Conservation (phyloP, 1,139 yeast genomes). For the Diutina neorugosa region DNA sequence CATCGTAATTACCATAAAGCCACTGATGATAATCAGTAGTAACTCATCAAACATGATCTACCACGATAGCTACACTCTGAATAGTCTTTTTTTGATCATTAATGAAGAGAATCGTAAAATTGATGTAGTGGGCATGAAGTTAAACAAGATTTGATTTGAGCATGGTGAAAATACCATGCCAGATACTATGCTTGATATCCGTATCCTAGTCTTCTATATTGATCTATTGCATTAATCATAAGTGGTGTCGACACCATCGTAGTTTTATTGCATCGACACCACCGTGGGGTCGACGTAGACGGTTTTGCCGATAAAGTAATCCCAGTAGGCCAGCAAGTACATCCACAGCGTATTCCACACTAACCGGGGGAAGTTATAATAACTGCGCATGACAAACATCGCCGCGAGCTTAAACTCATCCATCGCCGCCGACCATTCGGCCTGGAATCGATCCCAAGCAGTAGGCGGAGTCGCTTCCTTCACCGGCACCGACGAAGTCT, state of each 20-base stretch:
- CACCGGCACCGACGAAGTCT: conserved; percentile 6
- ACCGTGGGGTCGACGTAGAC: conserved; percentile 7
- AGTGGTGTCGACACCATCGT: not conserved
- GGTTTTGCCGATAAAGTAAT: conserved; percentile 48
- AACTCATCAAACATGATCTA: too few species aligned
- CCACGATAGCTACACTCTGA: too few species aligned
- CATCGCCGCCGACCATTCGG: conserved; percentile 42
- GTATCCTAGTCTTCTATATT: too few species aligned
- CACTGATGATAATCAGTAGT: too few species aligned
- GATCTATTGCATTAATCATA: too few species aligned
- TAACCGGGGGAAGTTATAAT: conserved; percentile 56
- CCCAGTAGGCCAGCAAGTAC: conserved; percentile 54
- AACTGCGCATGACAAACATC: conserved; percentile 53
- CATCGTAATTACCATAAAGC: too few species aligned
- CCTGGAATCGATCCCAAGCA: conserved; percentile 14
- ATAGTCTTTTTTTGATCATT: too few species aligned
- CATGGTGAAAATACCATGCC: too few species aligned
- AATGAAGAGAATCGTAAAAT: too few species aligned
- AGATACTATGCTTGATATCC: too few species aligned
- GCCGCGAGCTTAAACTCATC: conserved; percentile 51
- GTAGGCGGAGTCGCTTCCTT: not conserved
- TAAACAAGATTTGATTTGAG: too few species aligned
- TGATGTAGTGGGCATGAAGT: too few species aligned
- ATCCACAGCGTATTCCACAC: conserved; percentile 38
- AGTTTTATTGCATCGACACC: not conserved